Conservation (phyloP, 2,329 filamentous ascomycete species). For the Fonsecaea pedrosoi region DNA sequence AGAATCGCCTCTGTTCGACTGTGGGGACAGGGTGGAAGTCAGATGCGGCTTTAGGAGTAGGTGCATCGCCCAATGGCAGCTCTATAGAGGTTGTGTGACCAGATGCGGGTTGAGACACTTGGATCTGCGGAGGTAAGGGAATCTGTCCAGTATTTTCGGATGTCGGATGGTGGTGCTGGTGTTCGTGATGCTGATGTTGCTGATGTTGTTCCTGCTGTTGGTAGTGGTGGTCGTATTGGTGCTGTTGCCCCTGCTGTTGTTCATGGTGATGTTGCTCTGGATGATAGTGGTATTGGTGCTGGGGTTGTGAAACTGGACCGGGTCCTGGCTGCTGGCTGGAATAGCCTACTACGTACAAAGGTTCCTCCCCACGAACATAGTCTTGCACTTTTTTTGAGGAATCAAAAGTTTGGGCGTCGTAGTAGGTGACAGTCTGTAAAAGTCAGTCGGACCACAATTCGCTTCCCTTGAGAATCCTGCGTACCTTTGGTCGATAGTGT, state of each 20-base stretch:
- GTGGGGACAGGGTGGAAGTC: conserved; percentile 53
- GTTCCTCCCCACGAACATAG: conserved; percentile 55
- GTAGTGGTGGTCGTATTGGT: neutral
- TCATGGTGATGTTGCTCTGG: conserved; percentile 1
- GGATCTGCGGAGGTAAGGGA: conserved; percentile 25
- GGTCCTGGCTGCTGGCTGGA: conserved; percentile 19
- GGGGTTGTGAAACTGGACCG: conserved; percentile 1
- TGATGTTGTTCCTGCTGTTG: neutral
- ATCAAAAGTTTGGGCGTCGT: conserved; percentile 27
- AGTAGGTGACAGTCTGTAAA: conserved; percentile 25
- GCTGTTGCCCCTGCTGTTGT: conserved; percentile 15
- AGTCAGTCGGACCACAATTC: neutral
- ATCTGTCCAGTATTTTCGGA: conserved; percentile 32
- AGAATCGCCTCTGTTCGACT: conserved; percentile 59
- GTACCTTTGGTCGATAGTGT: conserved; percentile 65
- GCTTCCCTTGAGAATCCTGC: neutral
- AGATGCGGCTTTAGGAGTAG: conserved; percentile 51
- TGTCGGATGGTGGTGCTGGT: conserved; percentile 7
- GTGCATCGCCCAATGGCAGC: conserved; percentile 52
- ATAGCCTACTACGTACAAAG: conserved; percentile 45
- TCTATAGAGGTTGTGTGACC: conserved; percentile 46
- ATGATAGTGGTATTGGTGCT: conserved; percentile 1
- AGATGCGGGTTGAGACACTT: conserved; percentile 25
- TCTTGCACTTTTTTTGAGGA: conserved; percentile 47
- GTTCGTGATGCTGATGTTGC: conserved; percentile 7